phyloP scores from a whole-genome alignment of 768 basidiomycete species.

The Leccinum disarticulatum region DNA sequence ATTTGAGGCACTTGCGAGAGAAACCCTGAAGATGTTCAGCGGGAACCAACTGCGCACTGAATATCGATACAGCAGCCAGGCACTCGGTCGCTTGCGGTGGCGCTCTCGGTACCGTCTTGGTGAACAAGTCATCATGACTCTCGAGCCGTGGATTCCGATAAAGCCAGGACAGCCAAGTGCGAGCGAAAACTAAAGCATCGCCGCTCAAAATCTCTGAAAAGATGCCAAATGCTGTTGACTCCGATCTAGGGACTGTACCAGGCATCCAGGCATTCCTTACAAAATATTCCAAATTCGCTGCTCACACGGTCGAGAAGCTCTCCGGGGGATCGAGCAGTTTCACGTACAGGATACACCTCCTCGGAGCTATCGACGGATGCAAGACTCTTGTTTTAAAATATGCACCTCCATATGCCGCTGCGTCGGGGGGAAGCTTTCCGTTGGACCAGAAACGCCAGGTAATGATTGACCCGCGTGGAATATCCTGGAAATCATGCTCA shows the following conservation, averaged over 20 bases:
- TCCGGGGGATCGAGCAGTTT: slow-evolving; percentile 58
- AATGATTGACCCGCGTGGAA: slow-evolving; percentile 5
- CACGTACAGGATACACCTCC: slow-evolving; percentile 53
- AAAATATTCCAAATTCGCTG: slow-evolving; percentile 45
- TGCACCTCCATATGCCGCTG: slow-evolving; percentile 44
- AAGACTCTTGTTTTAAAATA: slow-evolving; percentile 60
- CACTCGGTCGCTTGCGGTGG: background rate
- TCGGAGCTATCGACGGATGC: slow-evolving; percentile 38
- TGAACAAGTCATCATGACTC: slow-evolving; percentile 1
- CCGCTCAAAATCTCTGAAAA: background rate
- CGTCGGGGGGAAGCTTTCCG: slow-evolving; percentile 21
- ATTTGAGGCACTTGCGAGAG: background rate
- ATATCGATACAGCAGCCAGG: background rate
- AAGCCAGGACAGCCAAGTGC: background rate
- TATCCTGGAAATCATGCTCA: slow-evolving; percentile 5
- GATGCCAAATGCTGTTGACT: slow-evolving; percentile 17
- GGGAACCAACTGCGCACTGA: background rate
- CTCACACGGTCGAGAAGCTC: slow-evolving; percentile 39
- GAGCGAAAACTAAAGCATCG: background rate
- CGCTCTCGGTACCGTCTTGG: slow-evolving; percentile 6
- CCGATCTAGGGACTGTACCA: slow-evolving; percentile 30
- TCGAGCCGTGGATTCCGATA: background rate
- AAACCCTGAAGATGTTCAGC: background rate
- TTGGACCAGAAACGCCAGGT: slow-evolving; percentile 58
- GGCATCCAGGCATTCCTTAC: slow-evolving; percentile 45